Evolutionary conservation across 768 basidiomycete species (phyloP).

Genomic region (Dendrothele bispora): DNA sequence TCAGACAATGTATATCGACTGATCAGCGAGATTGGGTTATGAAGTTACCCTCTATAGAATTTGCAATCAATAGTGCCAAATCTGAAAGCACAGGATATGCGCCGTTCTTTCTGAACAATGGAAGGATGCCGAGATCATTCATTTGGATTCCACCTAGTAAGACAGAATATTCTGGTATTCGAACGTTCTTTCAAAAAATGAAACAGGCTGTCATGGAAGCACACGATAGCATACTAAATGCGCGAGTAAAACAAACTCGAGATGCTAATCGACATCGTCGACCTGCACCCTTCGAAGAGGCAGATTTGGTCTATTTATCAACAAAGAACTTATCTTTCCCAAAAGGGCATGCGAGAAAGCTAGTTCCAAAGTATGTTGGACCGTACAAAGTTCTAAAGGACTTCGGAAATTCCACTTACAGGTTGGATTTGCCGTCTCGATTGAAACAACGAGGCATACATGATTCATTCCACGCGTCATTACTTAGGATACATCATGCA

Average conservation of each 20-base stretch:
- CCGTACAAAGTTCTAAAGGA: slow-evolving; percentile 17
- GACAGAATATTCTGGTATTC: slow-evolving; percentile 24
- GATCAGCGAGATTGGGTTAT: slow-evolving; percentile 18
- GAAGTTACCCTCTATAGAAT: slow-evolving; percentile 21
- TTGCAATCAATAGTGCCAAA: slow-evolving; percentile 19
- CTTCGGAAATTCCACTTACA: slow-evolving; percentile 5
- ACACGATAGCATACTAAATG: slow-evolving; percentile 29
- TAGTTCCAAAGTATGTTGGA: slow-evolving; percentile 25
- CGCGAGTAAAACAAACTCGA: slow-evolving; percentile 31
- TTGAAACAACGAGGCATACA: slow-evolving; percentile 19
- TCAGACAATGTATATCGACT: slow-evolving; percentile 2
- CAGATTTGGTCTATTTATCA: slow-evolving; percentile 28
- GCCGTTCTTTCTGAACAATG: slow-evolving; percentile 8
- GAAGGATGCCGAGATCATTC: slow-evolving; percentile 10
- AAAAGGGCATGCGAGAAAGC: slow-evolving; percentile 24
- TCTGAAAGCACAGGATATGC: slow-evolving; percentile 19
- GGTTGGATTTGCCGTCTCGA: slow-evolving; percentile 10
- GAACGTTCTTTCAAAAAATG: slow-evolving; percentile 22
- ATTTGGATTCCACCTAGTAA: slow-evolving; percentile 14
- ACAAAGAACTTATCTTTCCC: slow-evolving; percentile 26
- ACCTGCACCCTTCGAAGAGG: slow-evolving; percentile 14
- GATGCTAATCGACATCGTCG: slow-evolving; percentile 22
- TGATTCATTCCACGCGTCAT: slow-evolving; percentile 32
- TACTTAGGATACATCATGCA: slow-evolving; percentile 20
- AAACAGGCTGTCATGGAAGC: slow-evolving; percentile 28